Conservation (phyloP, 768 basidiomycete species). For the Suillus bovinus region DNA sequence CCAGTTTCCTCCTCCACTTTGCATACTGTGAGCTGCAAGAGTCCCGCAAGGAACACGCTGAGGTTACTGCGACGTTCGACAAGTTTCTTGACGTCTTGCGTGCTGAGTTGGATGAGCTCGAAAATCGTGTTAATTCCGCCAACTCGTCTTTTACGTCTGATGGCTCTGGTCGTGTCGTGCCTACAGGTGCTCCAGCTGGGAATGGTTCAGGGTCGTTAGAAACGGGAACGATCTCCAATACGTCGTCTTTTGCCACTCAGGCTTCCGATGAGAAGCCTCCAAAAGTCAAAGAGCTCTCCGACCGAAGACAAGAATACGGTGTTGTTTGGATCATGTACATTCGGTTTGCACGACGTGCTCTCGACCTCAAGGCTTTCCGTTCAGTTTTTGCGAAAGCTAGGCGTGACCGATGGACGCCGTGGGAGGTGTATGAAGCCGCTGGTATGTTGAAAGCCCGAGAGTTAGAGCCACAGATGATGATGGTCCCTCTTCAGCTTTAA, state of each 20-base stretch:
- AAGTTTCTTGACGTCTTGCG: slow-evolving; percentile 69
- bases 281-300: slow-evolving; percentile 54
- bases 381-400: slow-evolving; percentile 80
- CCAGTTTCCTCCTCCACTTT: slow-evolving; percentile 89
- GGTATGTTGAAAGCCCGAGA: slow-evolving; percentile 45
- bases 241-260: slow-evolving; percentile 52
- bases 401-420: slow-evolving; percentile 72
- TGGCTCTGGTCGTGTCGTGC: slow-evolving; percentile 27
- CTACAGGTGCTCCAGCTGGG: slow-evolving; percentile 24
- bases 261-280: slow-evolving; percentile 52
- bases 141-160: slow-evolving; percentile 42
- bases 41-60: slow-evolving; percentile 58
- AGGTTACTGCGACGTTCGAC: slow-evolving; percentile 72
- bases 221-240: slow-evolving; percentile 37
- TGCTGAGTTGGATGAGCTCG: slow-evolving; percentile 60
- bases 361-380: slow-evolving; percentile 81
- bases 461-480: slow-evolving; percentile 9
- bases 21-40: slow-evolving; percentile 80
- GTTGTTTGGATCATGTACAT: slow-evolving; percentile 90
- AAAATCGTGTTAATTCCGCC: slow-evolving; percentile 42
- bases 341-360: slow-evolving; percentile 86
- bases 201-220: slow-evolving; percentile 23
- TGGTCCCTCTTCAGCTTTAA: slow-evolving; percentile 59
- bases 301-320: slow-evolving; percentile 66
- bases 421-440: slow-evolving; percentile 94